Evolutionary conservation across 768 basidiomycete genomes (phyloP).

Genomic region (Gloeophyllum trabeum): DNA sequence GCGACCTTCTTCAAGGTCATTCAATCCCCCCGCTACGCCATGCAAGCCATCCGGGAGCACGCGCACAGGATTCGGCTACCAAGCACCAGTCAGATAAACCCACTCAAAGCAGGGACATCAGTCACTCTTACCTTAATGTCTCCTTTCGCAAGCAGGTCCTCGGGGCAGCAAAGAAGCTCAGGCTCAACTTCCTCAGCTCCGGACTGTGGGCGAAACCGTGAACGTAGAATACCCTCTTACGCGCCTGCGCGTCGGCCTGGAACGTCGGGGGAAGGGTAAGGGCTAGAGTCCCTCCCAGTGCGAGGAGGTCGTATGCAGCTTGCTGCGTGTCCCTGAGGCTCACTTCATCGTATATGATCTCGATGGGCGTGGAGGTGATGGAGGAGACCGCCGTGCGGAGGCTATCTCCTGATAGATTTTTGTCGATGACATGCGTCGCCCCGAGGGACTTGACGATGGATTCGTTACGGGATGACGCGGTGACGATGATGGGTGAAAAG

Average conservation of each 20-base stretch:
- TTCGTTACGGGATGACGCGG: no score
- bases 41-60: constrained; percentile 14
- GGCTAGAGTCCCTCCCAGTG: constrained; percentile 10
- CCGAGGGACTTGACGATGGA: no score
- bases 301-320: constrained; percentile 11
- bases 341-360: constrained; percentile 11
- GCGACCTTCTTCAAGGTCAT: constrained; percentile 9
- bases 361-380: no score
- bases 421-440: no score
- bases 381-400: no score
- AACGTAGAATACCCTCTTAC: constrained; percentile 6
- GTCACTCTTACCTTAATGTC: constrained; percentile 11
- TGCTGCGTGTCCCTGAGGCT: constrained; percentile 6
- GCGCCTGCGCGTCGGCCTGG: constrained; percentile 1
- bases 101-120: neutral
- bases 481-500: no score
- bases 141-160: constrained; percentile 6
- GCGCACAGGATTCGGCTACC: constrained; percentile 12
- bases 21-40: constrained; percentile 14
- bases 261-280: neutral
- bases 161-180: neutral
- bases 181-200: no score
- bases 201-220: constrained; percentile 5
- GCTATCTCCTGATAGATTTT: no score
- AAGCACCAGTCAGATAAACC: neutral